phyloP scores from a whole-genome alignment of 163 green algal species.

The Trebouxia gelatinosa region DNA sequence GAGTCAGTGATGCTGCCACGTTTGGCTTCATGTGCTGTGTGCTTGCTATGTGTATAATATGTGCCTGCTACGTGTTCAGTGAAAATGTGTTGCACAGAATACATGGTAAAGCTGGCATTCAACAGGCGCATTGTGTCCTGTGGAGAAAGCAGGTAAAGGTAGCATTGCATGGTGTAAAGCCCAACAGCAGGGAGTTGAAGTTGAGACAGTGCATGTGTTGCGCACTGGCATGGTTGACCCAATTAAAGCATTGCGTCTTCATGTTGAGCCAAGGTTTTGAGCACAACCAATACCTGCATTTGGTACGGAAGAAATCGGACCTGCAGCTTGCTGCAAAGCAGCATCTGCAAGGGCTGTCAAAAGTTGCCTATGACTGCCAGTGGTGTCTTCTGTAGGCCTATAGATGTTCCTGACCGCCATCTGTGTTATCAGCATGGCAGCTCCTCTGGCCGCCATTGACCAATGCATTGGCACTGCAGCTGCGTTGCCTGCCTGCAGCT shows the following conservation, averaged over 20 bases:
- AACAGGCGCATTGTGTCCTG: no score
- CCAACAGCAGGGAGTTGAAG: background rate
- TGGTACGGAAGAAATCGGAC: no score
- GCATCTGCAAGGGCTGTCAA: background rate
- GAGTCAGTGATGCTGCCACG: no score
- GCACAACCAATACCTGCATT: background rate
- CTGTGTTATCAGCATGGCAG: background rate
- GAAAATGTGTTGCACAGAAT: no score
- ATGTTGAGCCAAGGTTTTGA: background rate
- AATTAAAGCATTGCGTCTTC: background rate
- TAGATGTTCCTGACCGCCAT: conserved; percentile 12
- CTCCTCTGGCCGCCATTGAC: background rate
- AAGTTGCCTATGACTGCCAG: background rate
- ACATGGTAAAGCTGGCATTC: no score
- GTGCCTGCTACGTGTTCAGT: no score
- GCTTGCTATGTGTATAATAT: no score
- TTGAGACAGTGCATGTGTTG: background rate
- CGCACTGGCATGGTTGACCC: background rate
- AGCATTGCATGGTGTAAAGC: background rate
- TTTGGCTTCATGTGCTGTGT: no score
- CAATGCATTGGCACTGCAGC: background rate
- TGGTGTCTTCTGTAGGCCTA: conserved; percentile 22
- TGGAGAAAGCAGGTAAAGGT: no score
- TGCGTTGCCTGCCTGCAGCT: background rate
- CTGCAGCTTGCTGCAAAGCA: background rate